Evolutionary conservation across 306 rosid species (phyloP), one percentile per base, ranked within the genome.

Genomic region (Cicer bijugum): DNA sequence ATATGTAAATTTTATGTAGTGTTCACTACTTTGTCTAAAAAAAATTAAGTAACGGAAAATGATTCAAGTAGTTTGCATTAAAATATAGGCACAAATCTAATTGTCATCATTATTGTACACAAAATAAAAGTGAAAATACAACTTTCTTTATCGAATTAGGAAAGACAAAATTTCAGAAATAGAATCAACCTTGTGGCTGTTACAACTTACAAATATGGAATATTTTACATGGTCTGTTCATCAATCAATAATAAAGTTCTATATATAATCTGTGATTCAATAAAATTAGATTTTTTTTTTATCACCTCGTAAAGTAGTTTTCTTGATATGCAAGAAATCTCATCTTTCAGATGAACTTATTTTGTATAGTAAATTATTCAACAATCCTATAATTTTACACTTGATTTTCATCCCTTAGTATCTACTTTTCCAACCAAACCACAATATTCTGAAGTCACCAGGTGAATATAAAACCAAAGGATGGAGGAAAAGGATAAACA

Each of bases 341-440:
- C 71, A 19, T 75, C 82, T 53, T 65, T 78, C 65, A 66, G 17
- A 51, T 23, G 9, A 55, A 8, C 50, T 71, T 43, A 76, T 65
- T 74, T 20, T 50, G 14, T 17, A 76, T 38, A 51, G 79, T 81
- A 69, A 48, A 33, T 62, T 72, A 43, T 62, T 56, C 79, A 62
- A 76, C 63, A 69, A 76, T 70, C 60, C 75, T 78, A 75, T 80
- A 72, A 77, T 78, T 85, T 75, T 88, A 88, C 87, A 79, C 59
- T 77, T 84, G 73, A 59, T 37, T 48, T 67, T 58, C 46, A 17
- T 55, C 71, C 69, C 81, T 64, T 59, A 55, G 6, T 55, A 17
- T 51, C 15, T 51, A 51, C 15, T 51, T 51, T 17, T 2, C 33
- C 33, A 3, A 28, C 33, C 4, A 28, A 28, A 3, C 33, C 33